Percentiles rank a stretch among this genome's conserved stretches.
These are phyloP conservation scores for Blastomyces gilchristii DNA, from an alignment of 2,329 filamentous ascomycete genomes.

Conservation along the genomic window DNA sequence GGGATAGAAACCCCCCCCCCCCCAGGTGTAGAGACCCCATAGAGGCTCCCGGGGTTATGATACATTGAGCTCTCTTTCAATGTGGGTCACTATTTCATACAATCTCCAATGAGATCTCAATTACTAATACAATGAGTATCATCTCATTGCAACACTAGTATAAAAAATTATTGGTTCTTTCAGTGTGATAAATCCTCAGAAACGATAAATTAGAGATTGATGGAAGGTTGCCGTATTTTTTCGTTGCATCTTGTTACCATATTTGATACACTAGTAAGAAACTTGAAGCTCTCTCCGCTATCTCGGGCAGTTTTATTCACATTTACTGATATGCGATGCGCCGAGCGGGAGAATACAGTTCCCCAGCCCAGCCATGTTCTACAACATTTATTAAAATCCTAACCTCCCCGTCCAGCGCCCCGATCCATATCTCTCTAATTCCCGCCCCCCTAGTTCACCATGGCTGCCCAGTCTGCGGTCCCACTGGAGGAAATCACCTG, in stretches of 20 bases:
- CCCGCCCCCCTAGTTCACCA: constrained; percentile 10
- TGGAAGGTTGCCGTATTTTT: background rate
- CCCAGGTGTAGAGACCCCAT: too few species aligned
- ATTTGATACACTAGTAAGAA: background rate
- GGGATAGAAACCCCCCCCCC: too few species aligned
- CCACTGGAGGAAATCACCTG: constrained; percentile 37
- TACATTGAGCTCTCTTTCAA: too few species aligned
- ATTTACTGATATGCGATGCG: background rate
- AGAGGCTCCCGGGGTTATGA: too few species aligned
- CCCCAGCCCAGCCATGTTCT: background rate
- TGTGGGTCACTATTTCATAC: too few species aligned
- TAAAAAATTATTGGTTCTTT: too few species aligned
- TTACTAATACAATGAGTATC: too few species aligned
- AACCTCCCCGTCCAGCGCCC: background rate
- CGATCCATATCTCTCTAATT: background rate
- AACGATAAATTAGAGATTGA: too few species aligned
- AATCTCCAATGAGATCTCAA: too few species aligned
- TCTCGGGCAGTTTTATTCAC: too few species aligned
- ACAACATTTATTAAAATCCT: background rate
- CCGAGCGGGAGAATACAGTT: background rate
- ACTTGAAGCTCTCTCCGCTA: background rate
- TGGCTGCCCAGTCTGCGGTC: constrained; percentile 28
- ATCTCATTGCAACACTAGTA: too few species aligned
- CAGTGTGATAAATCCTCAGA: too few species aligned
- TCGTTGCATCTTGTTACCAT: background rate